Conservation (phyloP, 106 monocot species). For the Acorus gramineus region DNA sequence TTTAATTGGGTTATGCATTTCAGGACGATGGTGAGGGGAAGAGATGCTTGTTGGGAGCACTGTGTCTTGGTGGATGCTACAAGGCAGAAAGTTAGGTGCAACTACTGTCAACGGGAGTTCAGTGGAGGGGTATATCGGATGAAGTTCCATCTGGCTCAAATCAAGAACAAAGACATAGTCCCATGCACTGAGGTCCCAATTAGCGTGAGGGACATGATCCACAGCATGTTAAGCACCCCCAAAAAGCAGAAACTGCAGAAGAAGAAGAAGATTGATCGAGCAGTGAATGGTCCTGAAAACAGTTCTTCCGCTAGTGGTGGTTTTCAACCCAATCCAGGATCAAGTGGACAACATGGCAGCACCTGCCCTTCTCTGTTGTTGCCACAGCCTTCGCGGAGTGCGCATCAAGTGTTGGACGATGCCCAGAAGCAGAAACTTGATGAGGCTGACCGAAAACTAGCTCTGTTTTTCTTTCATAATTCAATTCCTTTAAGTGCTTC, state of each 20-base stretch:
- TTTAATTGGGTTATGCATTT: not conserved
- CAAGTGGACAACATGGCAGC: conserved; percentile 31
- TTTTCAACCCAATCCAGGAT: conserved; percentile 18
- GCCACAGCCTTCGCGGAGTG: conserved; percentile 19
- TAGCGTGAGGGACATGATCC: conserved; percentile 31
- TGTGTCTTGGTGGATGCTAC: conserved; percentile 55
- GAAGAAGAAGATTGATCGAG: conserved; percentile 16
- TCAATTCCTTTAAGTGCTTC: conserved; percentile 32
- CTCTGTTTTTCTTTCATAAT: conserved; percentile 38
- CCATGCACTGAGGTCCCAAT: conserved; percentile 44
- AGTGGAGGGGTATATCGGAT: conserved; percentile 54
- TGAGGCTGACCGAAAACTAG: conserved; percentile 37
- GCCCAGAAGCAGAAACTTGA: conserved; percentile 23
- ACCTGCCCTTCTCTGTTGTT: conserved; percentile 35
- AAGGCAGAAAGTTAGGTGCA: conserved; percentile 46
- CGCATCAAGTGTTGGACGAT: conserved; percentile 21
- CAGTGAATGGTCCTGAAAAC: conserved; percentile 16
- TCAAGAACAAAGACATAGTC: conserved; percentile 53
- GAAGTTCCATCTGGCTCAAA: conserved; percentile 55
- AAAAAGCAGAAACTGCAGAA: conserved; percentile 28
- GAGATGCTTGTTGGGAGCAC: conserved; percentile 57
- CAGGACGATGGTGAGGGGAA: conserved; percentile 49
- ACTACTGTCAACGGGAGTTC: conserved; percentile 44
- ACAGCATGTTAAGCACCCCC: conserved; percentile 23
- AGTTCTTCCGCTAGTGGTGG: conserved; percentile 39